Conservation (phyloP, 768 basidiomycete species). For the Podaxis sp. region DNA sequence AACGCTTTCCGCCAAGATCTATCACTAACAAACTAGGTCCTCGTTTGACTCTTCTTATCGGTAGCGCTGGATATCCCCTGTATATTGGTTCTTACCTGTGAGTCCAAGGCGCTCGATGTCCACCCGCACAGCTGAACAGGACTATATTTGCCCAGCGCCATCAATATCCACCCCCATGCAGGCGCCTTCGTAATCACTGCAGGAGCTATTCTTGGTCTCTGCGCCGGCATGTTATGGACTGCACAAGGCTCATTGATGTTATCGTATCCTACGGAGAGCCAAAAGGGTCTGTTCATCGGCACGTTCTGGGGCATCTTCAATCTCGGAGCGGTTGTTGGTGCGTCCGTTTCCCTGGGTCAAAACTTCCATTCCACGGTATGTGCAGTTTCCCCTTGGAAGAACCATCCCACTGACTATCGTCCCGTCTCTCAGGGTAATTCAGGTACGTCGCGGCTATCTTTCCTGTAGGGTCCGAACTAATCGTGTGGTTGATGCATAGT, state of each 20-base stretch:
- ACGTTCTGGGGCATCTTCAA: conserved; percentile 87
- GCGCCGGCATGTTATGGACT: conserved; percentile 73
- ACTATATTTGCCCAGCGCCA: conserved; percentile 38
- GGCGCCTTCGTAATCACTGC: conserved; percentile 65
- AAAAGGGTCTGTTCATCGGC: conserved; percentile 75
- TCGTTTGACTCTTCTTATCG: conserved; percentile 67
- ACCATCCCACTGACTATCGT: background rate
- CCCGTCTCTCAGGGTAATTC: conserved; percentile 30
- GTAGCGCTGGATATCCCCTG: conserved; percentile 71
- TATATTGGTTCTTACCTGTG: conserved; percentile 75
- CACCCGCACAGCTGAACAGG: background rate
- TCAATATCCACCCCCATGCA: conserved; percentile 66
- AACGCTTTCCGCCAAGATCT: conserved; percentile 40
- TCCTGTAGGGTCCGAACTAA: background rate
- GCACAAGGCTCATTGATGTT: conserved; percentile 85
- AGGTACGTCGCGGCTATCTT: conserved; percentile 27
- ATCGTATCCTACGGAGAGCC: conserved; percentile 74
- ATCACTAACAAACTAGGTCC: conserved; percentile 79
- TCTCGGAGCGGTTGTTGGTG: conserved; percentile 75
- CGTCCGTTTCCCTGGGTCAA: conserved; percentile 68
- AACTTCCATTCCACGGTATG: conserved; percentile 64
- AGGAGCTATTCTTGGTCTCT: conserved; percentile 74
- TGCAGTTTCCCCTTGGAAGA: conserved; percentile 12
- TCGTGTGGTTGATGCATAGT: conserved; percentile 35
- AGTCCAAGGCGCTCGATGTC: conserved; percentile 23